These are phyloP conservation scores for Trifolium repens DNA, from an alignment of 306 rosid genomes.

Conservation along the genomic window DNA sequence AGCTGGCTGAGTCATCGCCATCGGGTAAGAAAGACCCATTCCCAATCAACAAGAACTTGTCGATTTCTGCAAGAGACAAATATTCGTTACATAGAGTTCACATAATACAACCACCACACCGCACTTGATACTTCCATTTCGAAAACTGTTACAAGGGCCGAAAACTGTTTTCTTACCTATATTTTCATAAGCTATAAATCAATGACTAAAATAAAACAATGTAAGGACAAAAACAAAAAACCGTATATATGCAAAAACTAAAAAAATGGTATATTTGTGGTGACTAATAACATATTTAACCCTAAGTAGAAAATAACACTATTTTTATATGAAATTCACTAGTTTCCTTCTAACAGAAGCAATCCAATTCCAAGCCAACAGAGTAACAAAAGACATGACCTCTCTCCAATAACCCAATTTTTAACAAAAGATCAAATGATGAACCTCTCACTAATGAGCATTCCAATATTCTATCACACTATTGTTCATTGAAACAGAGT, in stretches of 20 bases:
- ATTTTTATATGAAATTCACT: neutral
- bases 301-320: neutral
- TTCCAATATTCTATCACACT: neutral
- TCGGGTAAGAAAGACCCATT: constrained; percentile 42
- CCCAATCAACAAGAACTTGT: constrained; percentile 68
- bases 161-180: neutral
- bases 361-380: neutral
- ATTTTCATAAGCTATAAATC: constrained; percentile 7
- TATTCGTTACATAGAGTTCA: constrained; percentile 21
- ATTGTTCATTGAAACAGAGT: neutral
- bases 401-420: neutral
- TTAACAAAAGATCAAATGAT: neutral
- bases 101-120: neutral
- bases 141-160: neutral
- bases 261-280: no score
- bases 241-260: no score
- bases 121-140: constrained; percentile 4
- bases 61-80: constrained; percentile 64
- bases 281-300: no score
- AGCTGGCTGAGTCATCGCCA: constrained; percentile 48
- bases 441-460: neutral
- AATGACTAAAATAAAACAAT: neutral
- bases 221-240: no score
- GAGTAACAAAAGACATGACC: neutral
- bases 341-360: neutral